These are phyloP conservation scores for Cyclostephanos invisitatus DNA, from an alignment of 108 stramenopile genomes.

Conservation along the genomic window DNA sequence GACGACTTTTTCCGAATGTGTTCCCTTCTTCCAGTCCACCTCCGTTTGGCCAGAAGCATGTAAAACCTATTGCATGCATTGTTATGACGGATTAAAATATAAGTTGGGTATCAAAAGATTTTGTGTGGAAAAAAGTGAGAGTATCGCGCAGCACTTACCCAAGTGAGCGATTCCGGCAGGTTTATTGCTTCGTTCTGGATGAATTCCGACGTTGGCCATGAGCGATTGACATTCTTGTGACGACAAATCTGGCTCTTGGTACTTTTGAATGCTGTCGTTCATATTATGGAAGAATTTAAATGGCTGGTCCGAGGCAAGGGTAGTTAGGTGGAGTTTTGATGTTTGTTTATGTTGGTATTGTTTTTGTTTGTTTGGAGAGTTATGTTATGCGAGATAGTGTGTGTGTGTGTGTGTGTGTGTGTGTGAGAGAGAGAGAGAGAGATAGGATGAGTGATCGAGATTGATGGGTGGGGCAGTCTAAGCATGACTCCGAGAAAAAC, in stretches of 20 bases:
- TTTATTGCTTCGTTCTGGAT: conserved; percentile 44
- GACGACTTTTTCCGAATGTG: not conserved
- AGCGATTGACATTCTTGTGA: conserved; percentile 12
- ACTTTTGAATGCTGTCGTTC: conserved; percentile 37
- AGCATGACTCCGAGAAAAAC: too few species aligned
- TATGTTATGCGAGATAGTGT: too few species aligned
- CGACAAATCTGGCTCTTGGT: conserved; percentile 20
- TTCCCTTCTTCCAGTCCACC: conserved; percentile 44
- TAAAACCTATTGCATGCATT: conserved; percentile 23
- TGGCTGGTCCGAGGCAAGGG: too few species aligned
- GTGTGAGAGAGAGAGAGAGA: too few species aligned
- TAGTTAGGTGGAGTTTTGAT: too few species aligned
- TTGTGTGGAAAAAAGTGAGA: not conserved
- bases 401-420: too few species aligned
- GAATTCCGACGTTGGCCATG: conserved; percentile 25
- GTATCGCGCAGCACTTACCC: conserved; percentile 9
- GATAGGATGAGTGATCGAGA: too few species aligned
- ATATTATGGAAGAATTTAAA: conserved; percentile 72
- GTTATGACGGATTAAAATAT: not conserved
- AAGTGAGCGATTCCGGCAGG: conserved; percentile 50
- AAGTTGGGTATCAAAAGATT: not conserved
- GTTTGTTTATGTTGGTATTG: too few species aligned
- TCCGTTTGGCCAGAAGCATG: conserved; percentile 51
- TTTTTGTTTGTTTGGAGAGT: too few species aligned
- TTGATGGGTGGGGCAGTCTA: too few species aligned